Base-by-base conservation (phyloP, 1,139 yeast species). In the Geotrichum histeridarum region DNA sequence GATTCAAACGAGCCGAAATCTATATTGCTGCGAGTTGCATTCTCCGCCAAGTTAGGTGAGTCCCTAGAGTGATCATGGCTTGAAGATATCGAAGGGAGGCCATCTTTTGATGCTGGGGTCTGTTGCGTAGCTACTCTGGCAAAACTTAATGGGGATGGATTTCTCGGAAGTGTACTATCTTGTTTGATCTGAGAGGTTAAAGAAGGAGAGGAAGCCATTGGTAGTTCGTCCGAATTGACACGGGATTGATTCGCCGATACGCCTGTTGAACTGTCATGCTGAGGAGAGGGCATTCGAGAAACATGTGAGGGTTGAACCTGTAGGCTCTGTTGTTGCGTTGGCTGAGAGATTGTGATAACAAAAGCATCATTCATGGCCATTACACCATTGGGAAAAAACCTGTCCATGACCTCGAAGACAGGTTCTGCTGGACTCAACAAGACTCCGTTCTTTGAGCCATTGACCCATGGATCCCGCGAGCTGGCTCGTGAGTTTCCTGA, bases 311-410 rank as follows among this genome's bases (percentile, higher is more conserved):
- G 39, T n/a, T 37, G 39, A 6, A 17, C 9, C 8, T 37, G 39
- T 2, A 37, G 15, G 22, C 8, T 12, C 14, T 42, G 45, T 36
- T n/a, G 9, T 7, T 36, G 27, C 12, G 30, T 5, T 17, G 49
- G 33, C n/a, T 31, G 33, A 31, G 33, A 18, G 12, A 22, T 22
- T 6, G 12, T 36, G 15, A 45, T 45, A 3, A 45, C 14, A 18
- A 86, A 74, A 0, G 95, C 87, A 56, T 86, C 90, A 18, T 72
- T 70, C 78, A 85, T 80, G 1, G 69, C 59, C 91, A 86, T 86
- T 0, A 11, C 12, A 12, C 91, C 91, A 15, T 73, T 67, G 0
- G 93, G 90, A 64, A 73, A 86, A 63, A 78, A 77, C 33, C 72
- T 72, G 57, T 85, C 90, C 17, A 87, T 62, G 0, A 86, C 61